Evolutionary conservation across 2,329 filamentous ascomycete genomes (phyloP).

Genomic region (Diplodia sapinea): DNA sequence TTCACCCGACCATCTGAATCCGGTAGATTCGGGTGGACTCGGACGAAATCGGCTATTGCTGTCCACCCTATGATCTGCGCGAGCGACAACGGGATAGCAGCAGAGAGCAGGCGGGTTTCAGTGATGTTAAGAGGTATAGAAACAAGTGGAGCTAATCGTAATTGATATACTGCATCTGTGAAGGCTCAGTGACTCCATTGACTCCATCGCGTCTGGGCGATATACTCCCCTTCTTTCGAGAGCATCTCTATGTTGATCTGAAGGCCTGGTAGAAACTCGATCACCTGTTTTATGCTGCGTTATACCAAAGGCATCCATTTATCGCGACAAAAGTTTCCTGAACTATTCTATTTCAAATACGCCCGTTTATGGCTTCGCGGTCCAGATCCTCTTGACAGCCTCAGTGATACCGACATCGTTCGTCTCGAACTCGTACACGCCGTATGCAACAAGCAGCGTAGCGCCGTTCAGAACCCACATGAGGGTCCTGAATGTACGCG

Average conservation of each 20-base stretch:
- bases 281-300: background rate
- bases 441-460: constrained; percentile 82
- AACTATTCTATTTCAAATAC: constrained; percentile 7
- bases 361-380: constrained; percentile 56
- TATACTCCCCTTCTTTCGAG: background rate
- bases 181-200: background rate
- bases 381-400: constrained; percentile 87
- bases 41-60: background rate
- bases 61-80: background rate
- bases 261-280: background rate
- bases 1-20: background rate
- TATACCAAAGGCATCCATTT: constrained; percentile 23
- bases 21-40: constrained; percentile 2
- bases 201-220: background rate
- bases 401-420: constrained; percentile 96
- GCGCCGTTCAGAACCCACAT: constrained; percentile 79
- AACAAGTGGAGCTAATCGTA: background rate
- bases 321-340: constrained; percentile 7
- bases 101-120: background rate
- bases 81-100: background rate
- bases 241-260: background rate
- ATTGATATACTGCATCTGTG: background rate
- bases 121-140: background rate
- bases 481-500: constrained; percentile 68
- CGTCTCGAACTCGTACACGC: constrained; percentile 98